Evolutionary conservation across 2,329 filamentous ascomycete species (phyloP).

Genomic region (Aphanoascus verrucosus): DNA sequence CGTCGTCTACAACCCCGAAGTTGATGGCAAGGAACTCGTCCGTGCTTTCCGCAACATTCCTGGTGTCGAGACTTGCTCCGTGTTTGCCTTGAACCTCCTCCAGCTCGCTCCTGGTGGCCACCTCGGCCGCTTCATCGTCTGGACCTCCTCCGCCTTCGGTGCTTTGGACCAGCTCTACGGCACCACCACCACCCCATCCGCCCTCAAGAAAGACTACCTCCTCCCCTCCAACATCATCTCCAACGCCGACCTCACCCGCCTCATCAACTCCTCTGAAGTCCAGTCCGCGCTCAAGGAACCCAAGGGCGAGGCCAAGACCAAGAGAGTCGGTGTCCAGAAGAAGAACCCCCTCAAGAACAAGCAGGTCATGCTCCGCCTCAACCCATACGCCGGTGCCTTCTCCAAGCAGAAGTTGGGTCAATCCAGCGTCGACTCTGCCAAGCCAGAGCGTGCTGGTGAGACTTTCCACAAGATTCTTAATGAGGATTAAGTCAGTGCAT

Average conservation of each 20-base stretch:
- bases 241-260: conserved; percentile 88
- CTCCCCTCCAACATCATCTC: conserved; percentile 84
- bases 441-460: conserved; percentile 48
- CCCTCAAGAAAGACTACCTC: conserved; percentile 98
- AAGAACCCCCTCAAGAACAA: conserved; percentile 99
- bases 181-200: conserved; percentile 75
- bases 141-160: conserved; percentile 94
- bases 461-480: conserved; percentile 44
- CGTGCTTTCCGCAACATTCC: conserved; percentile 97
- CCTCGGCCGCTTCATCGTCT: conserved; percentile 97
- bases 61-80: conserved; percentile 91
- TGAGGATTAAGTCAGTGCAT: conserved; percentile 38
- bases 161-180: conserved; percentile 96
- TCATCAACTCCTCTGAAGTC: conserved; percentile 99
- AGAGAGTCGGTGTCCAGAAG: conserved; percentile 90
- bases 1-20: conserved; percentile 91
- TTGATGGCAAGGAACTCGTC: conserved; percentile 89
- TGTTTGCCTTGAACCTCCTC: conserved; percentile 93
- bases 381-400: conserved; percentile 92
- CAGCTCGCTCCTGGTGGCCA: conserved; percentile 98
- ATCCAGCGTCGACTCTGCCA: conserved; percentile 51
- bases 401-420: conserved; percentile 73
- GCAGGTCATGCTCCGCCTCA: conserved; percentile 96
- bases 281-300: conserved; percentile 89
- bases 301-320: conserved; percentile 81